Percentiles rank a stretch among this genome's conserved stretches.
phyloP scores from a whole-genome alignment of 1,284 basidiomycete species.

The Austropuccinia psidii region DNA sequence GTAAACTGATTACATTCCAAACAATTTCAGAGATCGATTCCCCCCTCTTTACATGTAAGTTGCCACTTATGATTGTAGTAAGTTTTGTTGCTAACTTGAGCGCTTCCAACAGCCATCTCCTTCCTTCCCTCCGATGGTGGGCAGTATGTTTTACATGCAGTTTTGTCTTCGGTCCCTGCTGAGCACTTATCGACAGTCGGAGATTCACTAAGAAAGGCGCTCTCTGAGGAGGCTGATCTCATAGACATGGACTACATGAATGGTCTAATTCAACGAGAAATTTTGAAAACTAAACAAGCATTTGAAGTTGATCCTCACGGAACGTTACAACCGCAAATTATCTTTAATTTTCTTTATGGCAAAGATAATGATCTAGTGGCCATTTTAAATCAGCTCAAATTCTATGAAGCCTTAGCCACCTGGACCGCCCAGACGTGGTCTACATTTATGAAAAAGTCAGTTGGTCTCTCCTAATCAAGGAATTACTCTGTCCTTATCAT shows the following conservation, averaged over 20 bases:
- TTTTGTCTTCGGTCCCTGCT: conserved; percentile 74
- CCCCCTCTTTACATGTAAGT: conserved; percentile 65
- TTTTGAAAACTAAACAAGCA: conserved; percentile 45
- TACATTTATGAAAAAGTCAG: conserved; percentile 66
- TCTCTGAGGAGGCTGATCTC: conserved; percentile 64
- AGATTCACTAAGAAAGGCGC: conserved; percentile 61
- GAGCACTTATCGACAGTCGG: conserved; percentile 69
- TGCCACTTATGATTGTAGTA: not conserved
- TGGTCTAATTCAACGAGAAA: conserved; percentile 67
- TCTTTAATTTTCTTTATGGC: conserved; percentile 47
- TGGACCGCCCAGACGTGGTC: conserved; percentile 77
- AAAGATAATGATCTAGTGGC: not conserved
- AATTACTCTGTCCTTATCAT: not conserved
- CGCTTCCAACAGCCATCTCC: conserved; percentile 63
- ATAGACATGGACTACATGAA: conserved; percentile 87
- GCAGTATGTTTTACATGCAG: conserved; percentile 63
- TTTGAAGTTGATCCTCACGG: conserved; percentile 49
- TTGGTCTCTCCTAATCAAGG: conserved; percentile 13
- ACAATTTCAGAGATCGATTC: conserved; percentile 78
- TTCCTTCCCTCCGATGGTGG: conserved; percentile 70
- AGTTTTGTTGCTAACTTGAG: conserved; percentile 33
- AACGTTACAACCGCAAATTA: conserved; percentile 47
- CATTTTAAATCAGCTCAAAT: conserved; percentile 41
- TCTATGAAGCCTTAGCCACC: conserved; percentile 44
- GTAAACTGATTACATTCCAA: not conserved